phyloP scores from a whole-genome alignment of 2,329 filamentous ascomycete genomes.

The Apiospora marii region DNA sequence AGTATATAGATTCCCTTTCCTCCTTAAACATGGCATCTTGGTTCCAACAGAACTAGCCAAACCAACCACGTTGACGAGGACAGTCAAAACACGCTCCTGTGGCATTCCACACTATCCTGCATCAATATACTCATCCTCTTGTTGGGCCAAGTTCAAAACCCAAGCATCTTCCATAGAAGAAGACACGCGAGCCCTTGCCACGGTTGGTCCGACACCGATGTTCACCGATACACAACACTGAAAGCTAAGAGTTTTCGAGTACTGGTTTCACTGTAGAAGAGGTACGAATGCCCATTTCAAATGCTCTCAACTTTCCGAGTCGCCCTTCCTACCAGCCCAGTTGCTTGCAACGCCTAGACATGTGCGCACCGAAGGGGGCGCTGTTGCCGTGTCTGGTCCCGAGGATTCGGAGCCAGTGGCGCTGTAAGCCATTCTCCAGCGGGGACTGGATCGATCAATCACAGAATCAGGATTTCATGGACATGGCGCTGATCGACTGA shows the following conservation, averaged over 20 bases:
- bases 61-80: slow-evolving; percentile 18
- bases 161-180: background rate
- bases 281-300: slow-evolving; percentile 2
- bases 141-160: background rate
- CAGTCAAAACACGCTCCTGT: slow-evolving; percentile 11
- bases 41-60: slow-evolving; percentile 6
- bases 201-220: slow-evolving; percentile 13
- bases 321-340: background rate
- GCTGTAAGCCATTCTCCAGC: slow-evolving; percentile 15
- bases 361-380: background rate
- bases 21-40: slow-evolving; percentile 40
- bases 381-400: slow-evolving; percentile 14
- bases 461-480: background rate
- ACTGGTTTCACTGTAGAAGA: slow-evolving; percentile 12
- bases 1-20: slow-evolving; percentile 49
- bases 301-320: background rate
- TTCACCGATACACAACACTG: slow-evolving; percentile 16
- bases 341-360: background rate
- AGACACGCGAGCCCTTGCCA: background rate
- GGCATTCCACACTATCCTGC: background rate
- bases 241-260: slow-evolving; percentile 15
- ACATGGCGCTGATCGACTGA: slow-evolving; percentile 12
- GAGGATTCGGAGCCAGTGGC: slow-evolving; percentile 5
- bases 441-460: slow-evolving; percentile 15
- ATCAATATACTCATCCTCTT: background rate